Evolutionary conservation across 345 rosid genomes (phyloP), one percentile per base, ranked within the genome.

Genomic region (Excoecaria cochinchinensis): DNA sequence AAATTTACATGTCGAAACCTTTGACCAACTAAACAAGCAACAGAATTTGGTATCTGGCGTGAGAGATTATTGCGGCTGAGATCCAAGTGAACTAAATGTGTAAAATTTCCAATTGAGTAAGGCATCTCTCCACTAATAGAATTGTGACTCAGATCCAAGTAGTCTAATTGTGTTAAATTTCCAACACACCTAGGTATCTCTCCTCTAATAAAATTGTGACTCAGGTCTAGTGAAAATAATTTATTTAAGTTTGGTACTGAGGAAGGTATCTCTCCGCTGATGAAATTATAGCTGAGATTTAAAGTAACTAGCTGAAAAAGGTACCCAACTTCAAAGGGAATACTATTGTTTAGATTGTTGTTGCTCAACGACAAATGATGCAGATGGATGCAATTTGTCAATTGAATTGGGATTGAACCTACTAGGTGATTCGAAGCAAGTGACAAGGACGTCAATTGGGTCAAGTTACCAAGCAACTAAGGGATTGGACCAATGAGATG

Each of bases 61-160:
- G 67, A 62, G 7, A 62, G n/a, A 62, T 62, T 62, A 62, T 62
- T 62, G 42, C 31, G n/a, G 42, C 44, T 62, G 9, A 62, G 17
- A 36, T 62, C 67, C 67, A 62, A 60, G 16, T 62, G 0, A 1
- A 4, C 1, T 8, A 47, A 22, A 12, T 2, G 24, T 22, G 39
- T 8, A 22, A 68, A 48, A 22, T 24, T 50, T 5, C 71, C 42
- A 15, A 68, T 5, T 11, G 19, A 46, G 39, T 42, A 6, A 66
- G 56, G 71, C 1, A 68, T 48, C 24, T 14, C 36, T 4, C 71
- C 71, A 48, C n/a, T 13, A 4, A 67, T 47, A 3, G 5, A 47
- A 24, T 67, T 67, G 12, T 58, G 14, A 31, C 63, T 58, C 0
- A 58, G 38, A 22, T 58, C 63, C 63, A 58, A 57, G 11, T 58